Conservation (phyloP, 345 rosid species). For the Raphanus raphanistrum region DNA sequence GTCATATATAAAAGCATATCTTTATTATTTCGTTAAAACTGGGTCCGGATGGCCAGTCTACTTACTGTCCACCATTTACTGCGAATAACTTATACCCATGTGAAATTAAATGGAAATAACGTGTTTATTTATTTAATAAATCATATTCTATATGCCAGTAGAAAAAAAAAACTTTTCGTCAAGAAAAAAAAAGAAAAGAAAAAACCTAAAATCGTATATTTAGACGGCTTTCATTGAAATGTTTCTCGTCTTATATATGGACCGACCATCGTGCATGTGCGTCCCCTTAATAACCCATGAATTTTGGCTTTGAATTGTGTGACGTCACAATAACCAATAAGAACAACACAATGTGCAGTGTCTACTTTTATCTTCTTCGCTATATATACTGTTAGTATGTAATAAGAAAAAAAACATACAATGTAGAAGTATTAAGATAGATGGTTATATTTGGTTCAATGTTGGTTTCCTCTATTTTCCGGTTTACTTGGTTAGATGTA, state of each 20-base stretch:
- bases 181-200: neutral
- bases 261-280: constrained; percentile 16
- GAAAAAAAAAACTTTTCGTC: neutral
- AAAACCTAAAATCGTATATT: neutral
- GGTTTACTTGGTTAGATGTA: no score
- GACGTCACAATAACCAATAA: constrained; percentile 11
- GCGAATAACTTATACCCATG: constrained; percentile 27
- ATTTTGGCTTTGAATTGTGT: neutral
- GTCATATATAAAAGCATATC: neutral
- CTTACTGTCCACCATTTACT: constrained; percentile 1
- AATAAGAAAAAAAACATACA: neutral
- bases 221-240: constrained; percentile 10
- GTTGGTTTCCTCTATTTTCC: no score
- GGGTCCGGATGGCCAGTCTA: constrained; percentile 20
- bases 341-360: neutral
- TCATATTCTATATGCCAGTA: constrained; percentile 1
- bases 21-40: constrained; percentile 5
- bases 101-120: constrained; percentile 22
- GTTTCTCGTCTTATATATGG: constrained; percentile 9
- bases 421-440: no score
- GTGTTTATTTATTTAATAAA: neutral
- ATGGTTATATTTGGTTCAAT: no score
- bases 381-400: neutral
- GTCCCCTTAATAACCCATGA: constrained; percentile 11
- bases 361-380: neutral